These are phyloP conservation scores for Talaromyces stipitatus DNA, from an alignment of 495 filamentous ascomycete genomes.

Conservation along the genomic window DNA sequence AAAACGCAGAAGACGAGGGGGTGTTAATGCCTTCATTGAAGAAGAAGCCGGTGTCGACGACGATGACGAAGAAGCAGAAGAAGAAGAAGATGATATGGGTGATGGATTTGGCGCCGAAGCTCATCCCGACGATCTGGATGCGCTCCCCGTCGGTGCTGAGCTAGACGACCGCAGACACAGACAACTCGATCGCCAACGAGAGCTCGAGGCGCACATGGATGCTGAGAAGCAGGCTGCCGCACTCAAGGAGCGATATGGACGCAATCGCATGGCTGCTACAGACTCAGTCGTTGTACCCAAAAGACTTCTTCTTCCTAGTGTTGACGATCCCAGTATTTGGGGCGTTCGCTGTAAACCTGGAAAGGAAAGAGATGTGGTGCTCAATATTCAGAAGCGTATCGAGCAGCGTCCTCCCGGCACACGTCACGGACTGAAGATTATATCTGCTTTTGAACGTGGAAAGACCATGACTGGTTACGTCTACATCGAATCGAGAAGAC, in stretches of 20 bases:
- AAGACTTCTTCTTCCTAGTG: slow-evolving; percentile 80
- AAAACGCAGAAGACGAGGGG: slow-evolving; percentile 65
- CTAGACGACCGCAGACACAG: slow-evolving; percentile 87
- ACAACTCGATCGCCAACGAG: slow-evolving; percentile 86
- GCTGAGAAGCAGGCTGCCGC: slow-evolving; percentile 88
- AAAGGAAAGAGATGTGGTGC: slow-evolving; percentile 87
- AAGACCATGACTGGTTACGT: slow-evolving; percentile 86
- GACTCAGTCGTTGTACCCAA: slow-evolving; percentile 70
- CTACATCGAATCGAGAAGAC: slow-evolving; percentile 84
- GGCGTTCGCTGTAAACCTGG: slow-evolving; percentile 86
- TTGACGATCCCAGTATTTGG: slow-evolving; percentile 95
- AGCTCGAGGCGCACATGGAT: slow-evolving; percentile 76
- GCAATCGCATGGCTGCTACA: slow-evolving; percentile 48
- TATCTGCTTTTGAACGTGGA: slow-evolving; percentile 83
- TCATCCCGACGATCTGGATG: slow-evolving; percentile 82
- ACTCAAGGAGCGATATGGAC: slow-evolving; percentile 76
- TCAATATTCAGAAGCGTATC: slow-evolving; percentile 77
- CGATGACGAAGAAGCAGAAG: slow-evolving; percentile 86
- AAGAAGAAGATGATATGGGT: slow-evolving; percentile 74
- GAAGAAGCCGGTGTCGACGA: slow-evolving; percentile 95
- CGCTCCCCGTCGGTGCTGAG: slow-evolving; percentile 69
- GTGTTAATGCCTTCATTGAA: slow-evolving; percentile 80
- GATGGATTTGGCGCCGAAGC: slow-evolving; percentile 79
- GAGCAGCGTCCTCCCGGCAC: slow-evolving; percentile 64
- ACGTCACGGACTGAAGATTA: slow-evolving; percentile 69